Base-by-base conservation (phyloP, 345 rosid genomes). In the Mercurialis annua region DNA sequence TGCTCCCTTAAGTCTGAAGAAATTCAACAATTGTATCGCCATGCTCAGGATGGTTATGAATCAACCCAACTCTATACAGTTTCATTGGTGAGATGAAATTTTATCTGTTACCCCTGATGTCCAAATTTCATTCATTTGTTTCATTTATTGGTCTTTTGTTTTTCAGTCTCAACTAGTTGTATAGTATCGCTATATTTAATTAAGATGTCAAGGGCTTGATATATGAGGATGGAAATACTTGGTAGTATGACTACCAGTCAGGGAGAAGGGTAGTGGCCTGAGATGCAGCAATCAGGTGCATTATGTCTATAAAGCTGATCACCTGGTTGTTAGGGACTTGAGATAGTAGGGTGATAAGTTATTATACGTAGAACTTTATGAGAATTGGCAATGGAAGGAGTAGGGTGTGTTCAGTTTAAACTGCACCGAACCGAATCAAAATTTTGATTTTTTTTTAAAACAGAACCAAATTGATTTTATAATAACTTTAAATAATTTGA, bases 41-140 rank as follows among this genome's bases (percentile, higher is more conserved):
- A 55, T 27, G 97, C 98, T 61, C 85, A 87, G 73, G 98, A 93
- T 81, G 92, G 88, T 66, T 93, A 71, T 69, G 98, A 93, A 80
- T 93, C 98, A 62, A 88, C 89, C 64, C 88, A 86, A 65, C 85
- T 93, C 44, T 80, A 77, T 81, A 77, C 92, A 15, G 86, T 89
- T 65, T 77, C 96, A 64, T 26, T 81, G 97, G 97, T 87, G 31
- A 71, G 87, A 80, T 54, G 10, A 26, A 4, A 10, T 56, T 67
- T 42, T 29, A 26, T 50, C 46, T 29, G 36, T 17, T 52, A 36
- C 8, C 6, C 14, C n/a, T n/a, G 6, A n/a, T 40, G 42, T 29
- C 65, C 34, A 20, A 14, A 42, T 4, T 40, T 48, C 16, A 56
- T 29, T 59, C 33, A 11, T 31, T 76, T 52, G 14, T 65, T 44